Base-by-base conservation (phyloP, 208 protist species). In the Wallacemonas collosoma region DNA sequence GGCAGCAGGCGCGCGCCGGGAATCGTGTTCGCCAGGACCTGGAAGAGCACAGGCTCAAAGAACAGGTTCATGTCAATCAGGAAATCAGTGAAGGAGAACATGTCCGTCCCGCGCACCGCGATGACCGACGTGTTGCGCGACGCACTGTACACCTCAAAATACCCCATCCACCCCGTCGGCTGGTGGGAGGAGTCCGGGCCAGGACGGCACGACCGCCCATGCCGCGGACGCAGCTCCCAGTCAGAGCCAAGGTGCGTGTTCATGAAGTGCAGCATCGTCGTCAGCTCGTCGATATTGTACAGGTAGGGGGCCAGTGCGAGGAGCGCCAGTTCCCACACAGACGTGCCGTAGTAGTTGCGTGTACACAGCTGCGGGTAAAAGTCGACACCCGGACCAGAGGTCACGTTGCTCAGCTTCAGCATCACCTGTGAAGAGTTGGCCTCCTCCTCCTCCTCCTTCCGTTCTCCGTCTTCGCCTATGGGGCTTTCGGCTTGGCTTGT, bases 41-140 rank as follows among this genome's bases (percentile, higher is more conserved):
- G 86, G 71, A 92, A 93, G 4, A 95, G 73, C 68, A 86, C 76
- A 41, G 82, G 74, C 71, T 93, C 88, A 67, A 91, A 89, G 73
- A 86, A 95, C 35, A 95, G 57, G 77, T 90, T 89, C 15, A 93
- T 79, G 71, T 95, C 86, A 68, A 86, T 85, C 17, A 95, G 73
- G 45, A 93, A 82, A 80, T 95, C 90, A 3, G 64, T 76, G 63
- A 91, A 86, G 44, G 83, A 89, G 51, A 81, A 90, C 64, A 91
- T 68, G 71, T 93, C 88, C 6, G 88, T 95, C 67, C 90, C 88
- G 50, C 90, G 86, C 38, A 95, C 60, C 36, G 86, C 50, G 60
- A 95, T 79, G 12, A 95, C 77, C 26, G 88, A 87, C 35, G 76
- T 68, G 70, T 93, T 81, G 50, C 85, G 72, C 48, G 68, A 75